Evolutionary conservation across 768 basidiomycete genomes (phyloP), one percentile per base, ranked within the genome.

Genomic region (Phallus indusiatus): DNA sequence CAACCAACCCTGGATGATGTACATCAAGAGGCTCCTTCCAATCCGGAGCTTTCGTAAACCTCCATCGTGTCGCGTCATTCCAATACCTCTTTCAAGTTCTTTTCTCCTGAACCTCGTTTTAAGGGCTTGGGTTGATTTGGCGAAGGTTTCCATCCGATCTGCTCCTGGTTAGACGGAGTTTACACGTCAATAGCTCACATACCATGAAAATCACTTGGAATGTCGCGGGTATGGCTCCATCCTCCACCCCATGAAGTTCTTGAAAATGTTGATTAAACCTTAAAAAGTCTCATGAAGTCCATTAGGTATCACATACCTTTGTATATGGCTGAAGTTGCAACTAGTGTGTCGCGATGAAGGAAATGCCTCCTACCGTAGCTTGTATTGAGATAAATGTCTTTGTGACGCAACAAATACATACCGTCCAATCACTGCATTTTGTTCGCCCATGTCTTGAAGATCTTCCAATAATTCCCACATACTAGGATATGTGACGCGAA

Each of bases 401-500:
- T 16, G 21, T 24, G 3, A 42, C n/a, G 54, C 36, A 55, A 1
- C 21, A 6, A 18, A 5, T 1, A 66, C 77, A 49, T 61, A 90
- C 86, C 92, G 76, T 66, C 89, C 91, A 34, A 94, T 73, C 48
- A 98, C 81, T 11, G 94, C 92, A 68, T 96, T 98, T 53, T 82
- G 84, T 69, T 99, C 96, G 18, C 96, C 96, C 96, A 99, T 99
- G 68, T 91, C 85, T 54, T 82, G 79, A n/a, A 99, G 72, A 70
- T 99, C 96, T 58, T 93, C 84, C 71, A 98, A 77, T 14, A 99
- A 80, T 67, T 98, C 95, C 86, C 89, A 97, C 80, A 98, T 94
- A 49, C 84, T 88, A 0, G 96, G 96, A 67, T 97, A 99, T 7
- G 81, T 81, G 37, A 97, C 83, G 63, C 81, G 83, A 7, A 99